Percentiles rank a stretch among this genome's conserved stretches.
phyloP scores from a whole-genome alignment of 2,329 filamentous ascomycete genomes.

The Pseudogymnoascus pannorum region DNA sequence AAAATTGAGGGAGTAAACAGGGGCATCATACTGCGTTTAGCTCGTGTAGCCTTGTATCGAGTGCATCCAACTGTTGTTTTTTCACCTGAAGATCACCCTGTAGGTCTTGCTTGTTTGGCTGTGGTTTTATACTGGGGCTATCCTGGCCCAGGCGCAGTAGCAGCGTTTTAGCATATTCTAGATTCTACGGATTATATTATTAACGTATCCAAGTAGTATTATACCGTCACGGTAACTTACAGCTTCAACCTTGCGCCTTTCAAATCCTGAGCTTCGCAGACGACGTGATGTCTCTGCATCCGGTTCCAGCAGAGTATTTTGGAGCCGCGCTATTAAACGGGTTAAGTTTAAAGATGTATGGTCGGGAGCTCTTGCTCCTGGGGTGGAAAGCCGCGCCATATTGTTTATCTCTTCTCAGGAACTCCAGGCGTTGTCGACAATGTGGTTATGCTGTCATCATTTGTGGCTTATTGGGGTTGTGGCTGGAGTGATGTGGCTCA shows the following conservation, averaged over 20 bases:
- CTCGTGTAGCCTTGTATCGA: conserved; percentile 61
- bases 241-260: conserved; percentile 52
- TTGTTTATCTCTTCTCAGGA: background rate
- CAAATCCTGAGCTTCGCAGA: conserved; percentile 55
- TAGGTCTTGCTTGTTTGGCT: conserved; percentile 49
- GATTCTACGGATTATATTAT: conserved; percentile 44
- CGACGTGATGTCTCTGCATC: conserved; percentile 51
- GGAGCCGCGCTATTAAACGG: conserved; percentile 58
- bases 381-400: conserved; percentile 7
- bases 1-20: background rate
- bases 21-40: conserved; percentile 47
- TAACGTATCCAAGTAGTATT: background rate
- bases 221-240: conserved; percentile 32
- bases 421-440: conserved; percentile 2
- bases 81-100: conserved; percentile 59
- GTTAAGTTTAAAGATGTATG: conserved; percentile 41
- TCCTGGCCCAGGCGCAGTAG: conserved; percentile 67
- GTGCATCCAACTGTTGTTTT: conserved; percentile 56
- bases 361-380: conserved; percentile 13
- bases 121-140: conserved; percentile 50
- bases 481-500: conserved; percentile 5
- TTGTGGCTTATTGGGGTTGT: conserved; percentile 1
- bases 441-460: conserved; percentile 6
- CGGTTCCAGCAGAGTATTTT: conserved; percentile 56
- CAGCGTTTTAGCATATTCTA: conserved; percentile 62